Evolutionary conservation across 306 rosid species (phyloP).

Genomic region (Hippophae tibetana): DNA sequence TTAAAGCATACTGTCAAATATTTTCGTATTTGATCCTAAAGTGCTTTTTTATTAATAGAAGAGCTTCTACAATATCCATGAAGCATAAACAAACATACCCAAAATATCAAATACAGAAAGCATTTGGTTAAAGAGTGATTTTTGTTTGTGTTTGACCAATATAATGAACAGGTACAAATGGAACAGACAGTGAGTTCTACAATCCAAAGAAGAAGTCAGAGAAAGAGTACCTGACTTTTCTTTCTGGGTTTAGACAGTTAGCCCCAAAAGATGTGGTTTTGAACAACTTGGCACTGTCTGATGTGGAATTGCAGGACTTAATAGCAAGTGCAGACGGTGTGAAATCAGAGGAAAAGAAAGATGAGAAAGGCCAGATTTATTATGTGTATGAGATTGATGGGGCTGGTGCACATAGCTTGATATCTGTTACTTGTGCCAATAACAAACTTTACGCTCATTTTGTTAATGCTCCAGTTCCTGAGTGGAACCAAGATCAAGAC

Average conservation of each 20-base stretch:
- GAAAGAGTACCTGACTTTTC: slow-evolving; percentile 68
- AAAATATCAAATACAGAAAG: too few species aligned
- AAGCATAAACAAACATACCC: too few species aligned
- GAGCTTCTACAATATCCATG: too few species aligned
- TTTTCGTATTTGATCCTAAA: too few species aligned
- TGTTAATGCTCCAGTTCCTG: slow-evolving; percentile 74
- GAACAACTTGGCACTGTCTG: slow-evolving; percentile 68
- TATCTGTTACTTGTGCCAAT: slow-evolving; percentile 70
- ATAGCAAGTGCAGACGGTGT: slow-evolving; percentile 49
- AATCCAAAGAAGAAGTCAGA: slow-evolving; percentile 71
- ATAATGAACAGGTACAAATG: slow-evolving; percentile 37
- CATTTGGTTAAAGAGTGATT: too few species aligned
- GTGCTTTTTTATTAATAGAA: too few species aligned
- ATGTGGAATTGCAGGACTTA: slow-evolving; percentile 71
- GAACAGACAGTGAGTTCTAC: slow-evolving; percentile 78
- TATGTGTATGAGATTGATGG: slow-evolving; percentile 80
- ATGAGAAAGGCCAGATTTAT: slow-evolving; percentile 63
- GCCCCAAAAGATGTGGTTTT: slow-evolving; percentile 63
- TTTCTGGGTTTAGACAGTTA: slow-evolving; percentile 53
- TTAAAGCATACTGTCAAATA: too few species aligned
- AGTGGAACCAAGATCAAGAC: slow-evolving; percentile 71
- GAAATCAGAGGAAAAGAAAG: slow-evolving; percentile 61
- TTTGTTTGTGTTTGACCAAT: background rate
- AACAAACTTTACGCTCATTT: slow-evolving; percentile 90
- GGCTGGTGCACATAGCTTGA: slow-evolving; percentile 60